Base-by-base conservation (phyloP, 768 basidiomycete species). In the Pulveroboletus sp. region DNA sequence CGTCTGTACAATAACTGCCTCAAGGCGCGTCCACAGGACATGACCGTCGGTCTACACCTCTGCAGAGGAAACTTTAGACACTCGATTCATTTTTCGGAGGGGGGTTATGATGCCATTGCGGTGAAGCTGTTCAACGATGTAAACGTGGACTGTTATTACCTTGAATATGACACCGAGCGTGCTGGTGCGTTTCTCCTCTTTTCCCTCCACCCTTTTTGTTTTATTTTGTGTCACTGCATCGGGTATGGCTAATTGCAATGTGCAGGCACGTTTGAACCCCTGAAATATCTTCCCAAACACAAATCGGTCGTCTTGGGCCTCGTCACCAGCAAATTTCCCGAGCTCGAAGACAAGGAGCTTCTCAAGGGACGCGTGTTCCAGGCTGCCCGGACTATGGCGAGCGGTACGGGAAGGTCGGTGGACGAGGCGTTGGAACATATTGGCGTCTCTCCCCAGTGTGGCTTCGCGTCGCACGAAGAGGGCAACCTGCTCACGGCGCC, bases 381-480 rank as follows among this genome's bases (percentile, higher is more conserved):
- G 7, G 78, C 78, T 0, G 78, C 77, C 3, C 61, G 66, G 31
- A 61, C 68, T 41, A 64, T 78, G 21, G 73, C 77, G 1, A 62
- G 66, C 31, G 75, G 75, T 12, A 46, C 66, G 8, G 63, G 64
- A 36, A 63, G 67, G 62, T 66, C 69, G 5, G 54, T 65, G 38
- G 73, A 72, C 43, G 69, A 73, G 46, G 76, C 76, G 8, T 2
- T 57, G 33, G 33, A 52, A 39, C 73, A 71, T 49, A 67, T 79
- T 27, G 66, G 68, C 41, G 68, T 79, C 50, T 73, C 71, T n/a
- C 74, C 77, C 0, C 77, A 79, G 60, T 79, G 78, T 45, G 78
- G 78, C 10, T 78, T 77, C 52, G 76, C 76, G 14, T 71, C 68
- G 6, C 76, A 76, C 50, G 59, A 69, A 2, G 75, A 76, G 36